Conservation (phyloP, 768 basidiomycete species). For the Piloderma croceum region DNA sequence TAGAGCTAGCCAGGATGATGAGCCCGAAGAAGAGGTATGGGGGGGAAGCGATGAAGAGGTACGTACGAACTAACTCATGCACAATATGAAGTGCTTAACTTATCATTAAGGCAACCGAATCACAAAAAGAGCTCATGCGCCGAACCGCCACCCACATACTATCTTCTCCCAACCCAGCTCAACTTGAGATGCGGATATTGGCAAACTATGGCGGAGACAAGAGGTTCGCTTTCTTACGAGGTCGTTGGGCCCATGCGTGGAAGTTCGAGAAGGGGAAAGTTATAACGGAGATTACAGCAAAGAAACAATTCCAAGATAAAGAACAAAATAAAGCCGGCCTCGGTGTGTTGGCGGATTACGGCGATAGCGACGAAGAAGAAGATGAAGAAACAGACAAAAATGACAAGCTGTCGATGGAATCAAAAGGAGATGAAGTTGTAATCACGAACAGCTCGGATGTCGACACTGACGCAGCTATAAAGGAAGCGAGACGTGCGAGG, state of each 20-base stretch:
- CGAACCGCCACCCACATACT: conserved; percentile 68
- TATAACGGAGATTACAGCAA: conserved; percentile 21
- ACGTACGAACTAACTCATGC: conserved; percentile 3
- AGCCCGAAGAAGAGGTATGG: conserved; percentile 42
- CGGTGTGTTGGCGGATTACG: conserved; percentile 57
- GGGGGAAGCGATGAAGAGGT: conserved; percentile 72
- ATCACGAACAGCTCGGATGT: too few relatives aligned
- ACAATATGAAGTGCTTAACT: background rate
- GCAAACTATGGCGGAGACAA: conserved; percentile 77
- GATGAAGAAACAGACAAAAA: conserved; percentile 18
- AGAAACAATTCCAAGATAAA: conserved; percentile 17
- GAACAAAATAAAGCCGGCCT: conserved; percentile 30
- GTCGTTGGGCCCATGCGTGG: conserved; percentile 71
- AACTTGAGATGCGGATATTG: conserved; percentile 84
- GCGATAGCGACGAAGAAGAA: conserved; percentile 43
- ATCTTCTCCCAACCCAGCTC: conserved; percentile 68
- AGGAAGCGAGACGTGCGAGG: conserved; percentile 47
- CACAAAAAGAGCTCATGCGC: conserved; percentile 61
- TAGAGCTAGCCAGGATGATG: conserved; percentile 36
- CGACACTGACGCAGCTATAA: conserved; percentile 30
- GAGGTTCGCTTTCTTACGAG: conserved; percentile 77
- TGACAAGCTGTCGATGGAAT: too few relatives aligned
- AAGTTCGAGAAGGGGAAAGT: conserved; percentile 43
- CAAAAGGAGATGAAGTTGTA: too few relatives aligned
- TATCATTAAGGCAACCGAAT: conserved; percentile 47